These are phyloP conservation scores for Massarina eburnea DNA, from an alignment of 2,329 filamentous ascomycete genomes.

Conservation along the genomic window DNA sequence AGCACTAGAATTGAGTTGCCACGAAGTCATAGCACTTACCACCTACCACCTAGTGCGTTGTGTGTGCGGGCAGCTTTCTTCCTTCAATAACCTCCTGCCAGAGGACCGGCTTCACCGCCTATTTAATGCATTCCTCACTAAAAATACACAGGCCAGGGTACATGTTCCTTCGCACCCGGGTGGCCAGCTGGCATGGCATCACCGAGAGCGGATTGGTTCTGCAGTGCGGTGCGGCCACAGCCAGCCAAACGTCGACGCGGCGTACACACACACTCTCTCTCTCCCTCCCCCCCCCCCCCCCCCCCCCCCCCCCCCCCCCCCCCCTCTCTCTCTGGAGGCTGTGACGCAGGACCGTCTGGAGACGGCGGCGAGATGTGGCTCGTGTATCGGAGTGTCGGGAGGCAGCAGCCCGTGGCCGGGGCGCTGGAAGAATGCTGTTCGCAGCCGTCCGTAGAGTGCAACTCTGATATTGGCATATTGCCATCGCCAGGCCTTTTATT, in stretches of 20 bases:
- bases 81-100: conserved; percentile 13
- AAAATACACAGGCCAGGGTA: conserved; percentile 32
- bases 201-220: conserved; percentile 25
- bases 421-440: conserved; percentile 31
- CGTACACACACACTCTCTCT: no score
- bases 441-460: conserved; percentile 27
- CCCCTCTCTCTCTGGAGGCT: no score
- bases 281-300: conserved; percentile 10
- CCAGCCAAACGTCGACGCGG: conserved; percentile 28
- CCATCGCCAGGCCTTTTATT: conserved; percentile 22
- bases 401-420: conserved; percentile 27
- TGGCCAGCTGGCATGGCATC: conserved; percentile 15
- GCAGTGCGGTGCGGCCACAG: conserved; percentile 20
- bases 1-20: conserved; percentile 11
- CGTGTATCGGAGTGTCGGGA: conserved; percentile 26
- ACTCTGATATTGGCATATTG: conserved; percentile 9
- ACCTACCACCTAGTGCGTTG: neutral
- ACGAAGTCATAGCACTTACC: conserved; percentile 6
- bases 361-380: neutral
- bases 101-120: conserved; percentile 35
- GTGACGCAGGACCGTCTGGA: neutral
- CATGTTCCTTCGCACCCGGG: conserved; percentile 26
- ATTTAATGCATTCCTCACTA: conserved; percentile 27
- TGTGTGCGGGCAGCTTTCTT: conserved; percentile 3
- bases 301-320: no score